Base-by-base conservation (phyloP, 2,329 filamentous ascomycete genomes). In the Metarhizium brunneum region DNA sequence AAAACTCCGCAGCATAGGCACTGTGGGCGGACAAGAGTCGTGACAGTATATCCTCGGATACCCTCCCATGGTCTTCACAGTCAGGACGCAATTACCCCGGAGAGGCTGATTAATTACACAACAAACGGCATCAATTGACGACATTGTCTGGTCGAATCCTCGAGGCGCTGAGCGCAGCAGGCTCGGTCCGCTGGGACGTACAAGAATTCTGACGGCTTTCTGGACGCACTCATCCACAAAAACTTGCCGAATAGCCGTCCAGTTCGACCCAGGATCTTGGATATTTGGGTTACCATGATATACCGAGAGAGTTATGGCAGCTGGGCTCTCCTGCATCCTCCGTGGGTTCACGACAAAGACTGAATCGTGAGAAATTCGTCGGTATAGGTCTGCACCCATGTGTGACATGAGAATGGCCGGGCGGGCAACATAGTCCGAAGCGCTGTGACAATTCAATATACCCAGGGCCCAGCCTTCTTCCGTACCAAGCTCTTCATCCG, bases 101-200 rank as follows among this genome's bases (percentile, higher is more conserved):
- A 20, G 48, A 8, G 48, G 48, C 29, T 50, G 48, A 20, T 50
- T 50, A 10, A 50, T 25, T 1, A 50, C 48, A 10, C 25, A 35
- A 20, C 48, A 32, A 38, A 50, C 48, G 14, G 48, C 20, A 18
- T 50, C 48, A 1, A 38, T 50, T 20, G 48, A 35, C 25, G 48
- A 35, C 6, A 10, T 14, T 4, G 35, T 50, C 4, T 38, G 20
- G 29, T 38, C 29, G 13, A 54, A 7, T 14, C 30, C 32, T 7
- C 30, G 32, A 6, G 38, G 25, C n/a, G 20, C 8, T n/a, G 20
- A 18, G 25, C 30, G 42, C 10, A 47, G 43, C 14, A 48, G 30
- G n/a, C 52, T 54, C 6, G 25, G 52, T 4, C 43, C 52, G 43
- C 52, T 54, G n/a, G 42, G 30, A 4, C 52, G 52, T n/a, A 49